These are phyloP conservation scores for Iris pallida DNA, from an alignment of 116 monocot species.

Conservation along the genomic window DNA sequence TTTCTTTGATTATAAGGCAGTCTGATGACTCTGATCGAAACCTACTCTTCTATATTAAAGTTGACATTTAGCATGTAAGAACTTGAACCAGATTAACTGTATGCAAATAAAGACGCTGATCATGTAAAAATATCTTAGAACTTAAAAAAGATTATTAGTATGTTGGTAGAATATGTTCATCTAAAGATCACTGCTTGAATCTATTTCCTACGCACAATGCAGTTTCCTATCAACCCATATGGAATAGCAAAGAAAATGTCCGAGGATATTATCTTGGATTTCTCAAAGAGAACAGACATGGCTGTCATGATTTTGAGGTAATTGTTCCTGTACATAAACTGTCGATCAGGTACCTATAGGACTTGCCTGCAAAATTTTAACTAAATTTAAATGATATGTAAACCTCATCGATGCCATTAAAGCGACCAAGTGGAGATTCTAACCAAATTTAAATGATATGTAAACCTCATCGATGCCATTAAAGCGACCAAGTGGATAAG, in stretches of 20 bases:
- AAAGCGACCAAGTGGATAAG: too few species aligned
- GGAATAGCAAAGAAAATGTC: slow-evolving; percentile 99
- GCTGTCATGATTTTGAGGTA: slow-evolving; percentile 95
- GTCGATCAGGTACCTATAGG: not conserved
- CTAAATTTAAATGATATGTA: too few species aligned
- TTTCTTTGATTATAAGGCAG: not conserved
- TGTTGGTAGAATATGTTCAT: not conserved
- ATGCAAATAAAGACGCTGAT: not conserved
- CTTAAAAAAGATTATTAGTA: not conserved
- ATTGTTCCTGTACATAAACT: too few species aligned
- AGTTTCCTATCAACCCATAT: slow-evolving; percentile 92
- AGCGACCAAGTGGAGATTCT: too few species aligned
- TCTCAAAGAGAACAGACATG: slow-evolving; percentile 64
- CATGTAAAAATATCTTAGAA: not conserved
- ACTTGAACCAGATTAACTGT: too few species aligned
- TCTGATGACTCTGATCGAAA: not conserved
- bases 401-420: too few species aligned
- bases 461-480: too few species aligned
- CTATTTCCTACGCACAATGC: slow-evolving; percentile 5
- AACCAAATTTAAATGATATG: too few species aligned
- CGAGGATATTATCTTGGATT: slow-evolving; percentile 94
- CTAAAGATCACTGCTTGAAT: not conserved
- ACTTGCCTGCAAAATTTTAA: not conserved
- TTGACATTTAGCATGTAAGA: too few species aligned
- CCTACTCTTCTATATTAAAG: too few species aligned